Evolutionary conservation across 1,284 basidiomycete genomes (phyloP).

Genomic region (Puccinia hordei): DNA sequence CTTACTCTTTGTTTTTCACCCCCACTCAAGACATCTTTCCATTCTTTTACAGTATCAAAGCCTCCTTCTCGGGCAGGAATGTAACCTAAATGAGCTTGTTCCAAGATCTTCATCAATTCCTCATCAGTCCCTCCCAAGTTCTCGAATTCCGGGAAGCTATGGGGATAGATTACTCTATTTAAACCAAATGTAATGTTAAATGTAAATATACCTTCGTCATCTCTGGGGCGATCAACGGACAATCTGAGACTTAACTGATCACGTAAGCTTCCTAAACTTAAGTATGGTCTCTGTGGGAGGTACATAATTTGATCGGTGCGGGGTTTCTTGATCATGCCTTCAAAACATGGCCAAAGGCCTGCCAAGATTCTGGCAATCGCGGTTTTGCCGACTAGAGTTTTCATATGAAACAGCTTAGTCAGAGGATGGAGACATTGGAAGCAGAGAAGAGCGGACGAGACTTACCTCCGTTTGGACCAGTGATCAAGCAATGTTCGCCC

Average conservation of each 20-base stretch:
- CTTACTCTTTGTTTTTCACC: conserved; percentile 89
- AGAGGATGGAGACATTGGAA: not conserved
- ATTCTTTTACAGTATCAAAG: conserved; percentile 86
- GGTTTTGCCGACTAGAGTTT: conserved; percentile 73
- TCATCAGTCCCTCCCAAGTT: conserved; percentile 68
- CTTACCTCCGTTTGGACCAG: conserved; percentile 67
- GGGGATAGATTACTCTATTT: conserved; percentile 72
- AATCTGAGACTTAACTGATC: conserved; percentile 69
- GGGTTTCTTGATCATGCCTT: conserved; percentile 60
- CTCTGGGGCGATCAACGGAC: conserved; percentile 37
- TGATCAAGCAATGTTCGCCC: conserved; percentile 90
- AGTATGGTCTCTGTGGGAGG: conserved; percentile 88
- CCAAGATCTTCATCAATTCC: conserved; percentile 73
- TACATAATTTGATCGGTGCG: conserved; percentile 72
- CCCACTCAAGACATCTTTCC: conserved; percentile 86
- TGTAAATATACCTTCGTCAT: not conserved
- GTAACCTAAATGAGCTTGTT: conserved; percentile 80
- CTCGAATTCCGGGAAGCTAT: conserved; percentile 76
- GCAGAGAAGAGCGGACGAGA: conserved; percentile 27
- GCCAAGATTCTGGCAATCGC: conserved; percentile 86
- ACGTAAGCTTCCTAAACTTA: conserved; percentile 79
- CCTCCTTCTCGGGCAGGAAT: conserved; percentile 85
- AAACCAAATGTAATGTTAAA: not conserved
- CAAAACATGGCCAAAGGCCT: conserved; percentile 74
- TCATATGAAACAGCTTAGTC: not conserved